Conservation (phyloP, 2,329 filamentous ascomycete species). For the Cytospora piceae region DNA sequence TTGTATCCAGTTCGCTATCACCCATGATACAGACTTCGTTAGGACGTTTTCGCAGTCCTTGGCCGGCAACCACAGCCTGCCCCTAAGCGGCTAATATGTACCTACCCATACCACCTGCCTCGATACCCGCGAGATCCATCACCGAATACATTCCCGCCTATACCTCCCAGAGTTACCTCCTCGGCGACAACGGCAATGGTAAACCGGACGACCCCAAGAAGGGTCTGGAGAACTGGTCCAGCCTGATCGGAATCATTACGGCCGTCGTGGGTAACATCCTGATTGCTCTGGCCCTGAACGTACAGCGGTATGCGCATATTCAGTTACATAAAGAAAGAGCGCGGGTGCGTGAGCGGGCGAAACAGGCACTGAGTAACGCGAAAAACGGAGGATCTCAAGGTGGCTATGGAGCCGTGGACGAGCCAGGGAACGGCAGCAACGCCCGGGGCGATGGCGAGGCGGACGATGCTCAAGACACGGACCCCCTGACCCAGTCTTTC, state of each 20-base stretch:
- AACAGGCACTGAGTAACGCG: conserved; percentile 54
- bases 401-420: conserved; percentile 38
- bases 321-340: conserved; percentile 73
- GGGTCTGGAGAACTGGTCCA: conserved; percentile 76
- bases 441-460: conserved; percentile 41
- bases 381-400: conserved; percentile 37
- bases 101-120: conserved; percentile 19
- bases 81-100: conserved; percentile 28
- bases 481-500: conserved; percentile 57
- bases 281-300: conserved; percentile 94
- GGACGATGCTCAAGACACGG: conserved; percentile 47
- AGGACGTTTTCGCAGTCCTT: conserved; percentile 17
- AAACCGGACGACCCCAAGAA: conserved; percentile 45
- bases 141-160: conserved; percentile 28
- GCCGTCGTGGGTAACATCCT: conserved; percentile 91
- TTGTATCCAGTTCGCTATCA: neutral
- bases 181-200: conserved; percentile 32
- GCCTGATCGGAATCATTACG: conserved; percentile 90
- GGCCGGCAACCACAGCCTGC: conserved; percentile 25
- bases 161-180: conserved; percentile 29
- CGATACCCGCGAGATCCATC: conserved; percentile 25
- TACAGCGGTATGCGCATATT: conserved; percentile 94
- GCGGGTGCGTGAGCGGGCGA: conserved; percentile 58
- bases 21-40: conserved; percentile 21
- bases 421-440: conserved; percentile 34